Conservation (phyloP, 2,329 filamentous ascomycete genomes). For the Amesomyces nigricolor region DNA sequence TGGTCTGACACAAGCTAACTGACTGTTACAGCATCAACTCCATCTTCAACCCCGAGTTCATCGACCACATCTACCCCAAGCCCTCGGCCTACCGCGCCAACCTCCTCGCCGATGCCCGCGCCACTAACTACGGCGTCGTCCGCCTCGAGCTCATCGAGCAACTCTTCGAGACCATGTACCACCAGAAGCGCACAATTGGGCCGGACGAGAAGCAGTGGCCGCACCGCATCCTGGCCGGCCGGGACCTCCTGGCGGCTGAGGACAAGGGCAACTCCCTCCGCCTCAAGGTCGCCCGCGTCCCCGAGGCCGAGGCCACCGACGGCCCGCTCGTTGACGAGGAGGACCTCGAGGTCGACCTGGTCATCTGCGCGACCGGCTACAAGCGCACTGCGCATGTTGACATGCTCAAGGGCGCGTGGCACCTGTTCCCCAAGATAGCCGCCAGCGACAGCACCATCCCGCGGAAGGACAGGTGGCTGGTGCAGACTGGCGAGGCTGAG, state of each 20-base stretch:
- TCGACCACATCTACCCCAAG: slow-evolving; percentile 69
- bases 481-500: slow-evolving; percentile 17
- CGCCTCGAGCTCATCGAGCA: slow-evolving; percentile 84
- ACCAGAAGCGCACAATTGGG: slow-evolving; percentile 68
- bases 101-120: slow-evolving; percentile 63
- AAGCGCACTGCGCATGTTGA: slow-evolving; percentile 69
- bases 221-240: slow-evolving; percentile 68
- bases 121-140: slow-evolving; percentile 93
- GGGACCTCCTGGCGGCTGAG: slow-evolving; percentile 59
- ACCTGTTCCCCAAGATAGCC: slow-evolving; percentile 53
- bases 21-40: slow-evolving; percentile 68
- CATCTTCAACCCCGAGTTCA: slow-evolving; percentile 85
- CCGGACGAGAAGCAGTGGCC: slow-evolving; percentile 70
- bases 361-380: slow-evolving; percentile 88
- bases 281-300: slow-evolving; percentile 52
- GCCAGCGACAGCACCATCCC: neutral
- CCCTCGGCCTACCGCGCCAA: slow-evolving; percentile 55
- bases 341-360: slow-evolving; percentile 66
- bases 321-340: slow-evolving; percentile 43
- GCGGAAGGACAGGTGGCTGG: slow-evolving; percentile 23
- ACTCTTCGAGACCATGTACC: slow-evolving; percentile 82
- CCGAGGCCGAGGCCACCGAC: slow-evolving; percentile 30
- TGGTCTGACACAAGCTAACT: neutral
- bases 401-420: slow-evolving; percentile 62
- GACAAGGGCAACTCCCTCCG: slow-evolving; percentile 47